Base-by-base conservation (phyloP, 2,329 filamentous ascomycete genomes). In the Neodidymelliopsis sp. region DNA sequence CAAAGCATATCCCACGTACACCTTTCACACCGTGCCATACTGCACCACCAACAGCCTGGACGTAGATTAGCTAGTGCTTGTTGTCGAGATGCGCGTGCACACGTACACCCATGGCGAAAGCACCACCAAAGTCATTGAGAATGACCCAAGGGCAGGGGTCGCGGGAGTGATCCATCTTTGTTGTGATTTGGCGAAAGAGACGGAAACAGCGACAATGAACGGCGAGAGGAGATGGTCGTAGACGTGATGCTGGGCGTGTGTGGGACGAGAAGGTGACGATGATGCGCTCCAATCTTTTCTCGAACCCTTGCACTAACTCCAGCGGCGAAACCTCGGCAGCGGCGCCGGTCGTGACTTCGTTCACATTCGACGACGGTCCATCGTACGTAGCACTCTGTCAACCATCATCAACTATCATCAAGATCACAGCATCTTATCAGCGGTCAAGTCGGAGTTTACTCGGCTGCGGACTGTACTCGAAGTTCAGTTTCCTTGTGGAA, bases 1-100 rank as follows among this genome's bases (percentile, higher is more conserved):
- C 7, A 2, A 22, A 4, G 12, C 35, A 8, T 20, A 3, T 10
- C 20, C 25, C 15, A 53, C 67, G 90, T 95, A 72, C 91, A 51
- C 92, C 94, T 79, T 99, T 99, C 60, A 97, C 89, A 66, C 92
- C 92, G 78, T 97, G 93, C 93, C 93, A 97, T 73, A 97, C 88
- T 57, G 74, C 70, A 53, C 75, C 75, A 40, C 75, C 75, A 30
- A 77, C 75, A 53, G 75, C 74, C 68, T 71, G 42, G 10, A 35
- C n/a, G 1, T 19, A 44, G 19, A 35, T 62, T 40, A 62, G 52
- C 56, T 52, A 38, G 20, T 46, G 44, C 7, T 34, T 11, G 29
- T 25, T 16, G 27, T 13, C 24, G 29, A 29, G 30, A 39, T 29
- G 36, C 35, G 44, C 45, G 24, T 12, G 28, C 44, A 56, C 19